Evolutionary conservation across 306 rosid species (phyloP).

Genomic region (Malus sieversii): DNA sequence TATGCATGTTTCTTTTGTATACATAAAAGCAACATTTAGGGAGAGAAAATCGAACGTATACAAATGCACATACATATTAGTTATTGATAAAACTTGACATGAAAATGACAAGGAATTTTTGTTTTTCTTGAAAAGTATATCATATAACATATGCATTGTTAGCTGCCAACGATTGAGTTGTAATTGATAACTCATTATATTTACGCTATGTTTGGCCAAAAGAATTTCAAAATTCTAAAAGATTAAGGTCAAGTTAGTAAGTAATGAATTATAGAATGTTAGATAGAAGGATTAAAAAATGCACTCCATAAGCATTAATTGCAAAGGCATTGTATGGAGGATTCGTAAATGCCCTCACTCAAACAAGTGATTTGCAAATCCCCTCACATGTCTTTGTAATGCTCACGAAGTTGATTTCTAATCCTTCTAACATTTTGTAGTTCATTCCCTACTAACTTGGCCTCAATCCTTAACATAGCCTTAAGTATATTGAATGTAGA

Average conservation of each 20-base stretch:
- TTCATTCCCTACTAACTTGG: background rate
- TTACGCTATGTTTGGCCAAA: background rate
- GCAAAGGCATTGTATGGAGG: background rate
- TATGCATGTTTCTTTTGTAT: background rate
- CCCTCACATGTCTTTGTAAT: background rate
- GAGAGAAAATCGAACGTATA: background rate
- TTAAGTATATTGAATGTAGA: no score
- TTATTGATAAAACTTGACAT: no score
- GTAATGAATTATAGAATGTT: no score
- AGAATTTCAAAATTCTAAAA: background rate
- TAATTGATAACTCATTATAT: background rate
- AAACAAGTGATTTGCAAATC: background rate
- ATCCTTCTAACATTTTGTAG: background rate
- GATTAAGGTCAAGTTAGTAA: background rate
- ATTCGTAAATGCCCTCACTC: background rate
- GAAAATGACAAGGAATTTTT: background rate
- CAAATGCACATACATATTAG: background rate
- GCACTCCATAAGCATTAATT: background rate
- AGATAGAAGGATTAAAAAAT: background rate
- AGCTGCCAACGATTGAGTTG: background rate
- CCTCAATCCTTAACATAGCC: background rate
- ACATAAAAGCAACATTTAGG: background rate
- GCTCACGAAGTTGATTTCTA: background rate
- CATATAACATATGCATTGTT: background rate
- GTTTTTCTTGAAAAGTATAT: background rate